Conservation (phyloP, 2,329 filamentous ascomycete genomes). For the Pseudonectria foliicola region DNA sequence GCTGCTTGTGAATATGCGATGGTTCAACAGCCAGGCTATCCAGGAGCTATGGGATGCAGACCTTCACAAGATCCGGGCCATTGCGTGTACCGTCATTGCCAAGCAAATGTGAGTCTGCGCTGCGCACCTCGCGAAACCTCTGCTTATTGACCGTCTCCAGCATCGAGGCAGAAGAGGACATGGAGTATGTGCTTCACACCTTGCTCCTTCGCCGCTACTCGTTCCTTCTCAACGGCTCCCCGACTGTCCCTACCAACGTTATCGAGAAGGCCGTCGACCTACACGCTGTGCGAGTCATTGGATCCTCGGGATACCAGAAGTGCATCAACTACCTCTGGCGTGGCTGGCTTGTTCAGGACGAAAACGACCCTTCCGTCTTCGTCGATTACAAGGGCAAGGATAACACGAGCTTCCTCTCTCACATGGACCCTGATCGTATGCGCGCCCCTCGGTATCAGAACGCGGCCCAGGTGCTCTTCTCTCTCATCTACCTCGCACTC, state of each 20-base stretch:
- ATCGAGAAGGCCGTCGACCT: constrained; percentile 91
- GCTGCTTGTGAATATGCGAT: constrained; percentile 62
- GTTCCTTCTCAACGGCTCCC: constrained; percentile 62
- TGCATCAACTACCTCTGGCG: constrained; percentile 90
- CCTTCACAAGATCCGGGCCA: constrained; percentile 69
- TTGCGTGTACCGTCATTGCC: constrained; percentile 85
- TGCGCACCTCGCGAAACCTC: not conserved
- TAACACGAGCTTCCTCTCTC: constrained; percentile 67
- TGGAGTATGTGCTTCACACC: constrained; percentile 69
- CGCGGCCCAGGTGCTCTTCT: constrained; percentile 76
- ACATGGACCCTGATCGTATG: constrained; percentile 93
- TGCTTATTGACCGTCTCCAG: constrained; percentile 31
- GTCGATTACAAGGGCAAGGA: constrained; percentile 79
- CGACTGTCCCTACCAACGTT: constrained; percentile 74
- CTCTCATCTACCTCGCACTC: constrained; percentile 71
- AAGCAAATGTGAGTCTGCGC: constrained; percentile 55
- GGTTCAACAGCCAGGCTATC: constrained; percentile 72
- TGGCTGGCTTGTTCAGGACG: constrained; percentile 95
- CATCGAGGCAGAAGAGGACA: constrained; percentile 80
- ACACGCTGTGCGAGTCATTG: constrained; percentile 82
- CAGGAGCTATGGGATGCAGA: constrained; percentile 90
- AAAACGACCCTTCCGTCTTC: constrained; percentile 83
- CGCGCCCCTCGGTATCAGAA: constrained; percentile 90
- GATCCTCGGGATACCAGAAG: constrained; percentile 90
- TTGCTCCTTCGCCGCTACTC: constrained; percentile 86